Conservation (phyloP, 2,329 filamentous ascomycete species). For the Rhynchosporium secalis region DNA sequence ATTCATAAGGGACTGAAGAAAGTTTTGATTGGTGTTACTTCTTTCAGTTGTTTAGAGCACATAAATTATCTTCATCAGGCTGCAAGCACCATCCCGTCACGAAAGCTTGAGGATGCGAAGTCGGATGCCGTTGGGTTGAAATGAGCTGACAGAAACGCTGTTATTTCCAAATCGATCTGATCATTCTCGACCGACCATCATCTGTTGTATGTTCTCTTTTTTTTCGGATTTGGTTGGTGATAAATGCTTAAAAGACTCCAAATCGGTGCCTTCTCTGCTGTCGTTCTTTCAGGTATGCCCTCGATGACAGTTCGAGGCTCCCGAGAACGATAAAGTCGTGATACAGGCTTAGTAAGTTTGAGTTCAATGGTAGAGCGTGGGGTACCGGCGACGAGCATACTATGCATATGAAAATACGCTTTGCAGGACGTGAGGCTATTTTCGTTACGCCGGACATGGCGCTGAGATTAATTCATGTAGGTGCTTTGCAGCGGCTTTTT, state of each 20-base stretch:
- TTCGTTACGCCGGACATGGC: neutral
- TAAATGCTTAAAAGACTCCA: too few relatives aligned
- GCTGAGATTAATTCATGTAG: neutral
- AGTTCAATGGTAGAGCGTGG: neutral
- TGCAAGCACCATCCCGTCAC: neutral
- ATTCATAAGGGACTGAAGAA: too few relatives aligned
- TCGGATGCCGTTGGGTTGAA: neutral
- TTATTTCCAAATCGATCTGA: too few relatives aligned
- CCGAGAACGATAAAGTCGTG: neutral
- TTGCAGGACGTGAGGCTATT: neutral
- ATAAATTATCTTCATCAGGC: neutral
- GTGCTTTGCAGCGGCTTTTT: neutral
- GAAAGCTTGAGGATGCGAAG: neutral
- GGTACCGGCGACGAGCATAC: neutral
- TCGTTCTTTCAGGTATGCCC: too few relatives aligned
- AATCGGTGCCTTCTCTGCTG: too few relatives aligned
- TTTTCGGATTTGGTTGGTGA: too few relatives aligned
- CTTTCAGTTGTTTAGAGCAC: too few relatives aligned
- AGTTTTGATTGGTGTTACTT: too few relatives aligned
- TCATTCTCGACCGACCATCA: too few relatives aligned
- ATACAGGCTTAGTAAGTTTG: neutral
- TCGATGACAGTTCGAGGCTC: neutral
- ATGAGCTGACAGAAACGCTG: too few relatives aligned
- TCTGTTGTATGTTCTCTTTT: too few relatives aligned
- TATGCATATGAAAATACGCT: neutral